Conservation (phyloP, 2,329 filamentous ascomycete species). For the Fusarium torreyae region DNA sequence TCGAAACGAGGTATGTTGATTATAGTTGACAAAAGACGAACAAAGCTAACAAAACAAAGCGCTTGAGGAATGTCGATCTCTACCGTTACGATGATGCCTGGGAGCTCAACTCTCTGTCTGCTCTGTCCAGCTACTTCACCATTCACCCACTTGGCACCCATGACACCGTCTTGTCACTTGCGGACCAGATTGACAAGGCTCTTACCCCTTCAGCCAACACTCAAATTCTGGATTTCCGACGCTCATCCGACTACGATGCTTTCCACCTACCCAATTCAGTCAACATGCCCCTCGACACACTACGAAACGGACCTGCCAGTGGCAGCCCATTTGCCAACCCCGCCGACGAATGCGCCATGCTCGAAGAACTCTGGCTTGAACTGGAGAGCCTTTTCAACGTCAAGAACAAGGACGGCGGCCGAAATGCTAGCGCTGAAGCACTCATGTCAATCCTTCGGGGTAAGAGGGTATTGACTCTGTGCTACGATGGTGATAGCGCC, state of each 20-base stretch:
- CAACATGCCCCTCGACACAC: constrained; percentile 61
- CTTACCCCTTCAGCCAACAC: constrained; percentile 50
- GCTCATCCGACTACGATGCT: constrained; percentile 57
- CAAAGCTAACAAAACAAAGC: constrained; percentile 53
- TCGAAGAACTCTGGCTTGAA: constrained; percentile 65
- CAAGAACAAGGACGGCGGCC: constrained; percentile 48
- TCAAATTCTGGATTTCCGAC: constrained; percentile 62
- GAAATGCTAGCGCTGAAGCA: constrained; percentile 49
- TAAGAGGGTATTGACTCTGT: constrained; percentile 63
- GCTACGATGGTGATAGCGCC: constrained; percentile 68
- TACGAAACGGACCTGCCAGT: constrained; percentile 49
- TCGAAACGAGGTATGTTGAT: constrained; percentile 55
- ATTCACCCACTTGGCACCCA: constrained; percentile 47
- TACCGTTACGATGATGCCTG: constrained; percentile 70
- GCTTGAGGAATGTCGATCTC: constrained; percentile 64
- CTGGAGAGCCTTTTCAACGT: constrained; percentile 62
- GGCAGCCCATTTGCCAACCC: constrained; percentile 58
- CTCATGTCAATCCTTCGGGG: constrained; percentile 52
- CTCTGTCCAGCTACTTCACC: constrained; percentile 56
- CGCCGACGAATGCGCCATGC: constrained; percentile 61
- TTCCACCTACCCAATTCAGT: constrained; percentile 63
- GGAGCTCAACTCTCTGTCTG: constrained; percentile 61
- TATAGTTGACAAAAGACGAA: rapidly evolving
- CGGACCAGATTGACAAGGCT: constrained; percentile 48
- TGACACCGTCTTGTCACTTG: constrained; percentile 46